These are phyloP conservation scores for Penicillium pancosmium DNA, from an alignment of 495 filamentous ascomycete genomes.

Conservation along the genomic window DNA sequence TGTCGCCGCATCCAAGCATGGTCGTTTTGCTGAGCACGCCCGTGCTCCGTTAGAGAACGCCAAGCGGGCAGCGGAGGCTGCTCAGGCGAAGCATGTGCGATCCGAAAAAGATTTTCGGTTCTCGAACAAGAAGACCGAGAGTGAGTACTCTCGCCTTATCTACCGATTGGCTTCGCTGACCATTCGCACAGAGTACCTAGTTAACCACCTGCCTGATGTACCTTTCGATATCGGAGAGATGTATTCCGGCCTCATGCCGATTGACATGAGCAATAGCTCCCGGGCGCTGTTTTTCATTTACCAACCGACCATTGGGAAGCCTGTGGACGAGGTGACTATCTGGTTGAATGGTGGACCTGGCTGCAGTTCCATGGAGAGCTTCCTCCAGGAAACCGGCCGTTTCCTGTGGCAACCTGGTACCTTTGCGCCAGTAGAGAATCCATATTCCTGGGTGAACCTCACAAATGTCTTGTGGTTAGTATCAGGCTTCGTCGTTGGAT, in stretches of 20 bases:
- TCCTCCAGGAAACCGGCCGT: constrained; percentile 68
- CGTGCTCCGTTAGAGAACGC: constrained; percentile 82
- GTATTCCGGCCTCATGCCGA: constrained; percentile 74
- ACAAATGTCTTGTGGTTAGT: constrained; percentile 64
- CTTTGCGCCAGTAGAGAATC: constrained; percentile 59
- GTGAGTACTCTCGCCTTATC: constrained; percentile 22
- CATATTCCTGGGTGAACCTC: constrained; percentile 67
- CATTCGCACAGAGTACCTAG: constrained; percentile 56
- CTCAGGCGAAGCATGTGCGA: constrained; percentile 14
- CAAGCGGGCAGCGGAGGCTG: constrained; percentile 70
- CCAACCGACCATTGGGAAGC: constrained; percentile 48
- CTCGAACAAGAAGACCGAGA: constrained; percentile 36
- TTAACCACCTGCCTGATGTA: constrained; percentile 72
- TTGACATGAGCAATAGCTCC: constrained; percentile 56
- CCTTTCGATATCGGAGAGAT: constrained; percentile 74
- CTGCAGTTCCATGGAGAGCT: constrained; percentile 67
- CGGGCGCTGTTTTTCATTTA: constrained; percentile 56
- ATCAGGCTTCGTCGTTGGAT: background rate
- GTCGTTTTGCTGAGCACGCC: constrained; percentile 57
- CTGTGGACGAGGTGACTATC: constrained; percentile 70
- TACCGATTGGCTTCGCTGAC: constrained; percentile 5
- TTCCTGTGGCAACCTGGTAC: constrained; percentile 65
- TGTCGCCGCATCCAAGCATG: constrained; percentile 31
- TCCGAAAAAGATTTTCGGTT: constrained; percentile 39
- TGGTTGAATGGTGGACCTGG: constrained; percentile 73